Conservation (phyloP, 768 basidiomycete species). For the Mycena rosella region DNA sequence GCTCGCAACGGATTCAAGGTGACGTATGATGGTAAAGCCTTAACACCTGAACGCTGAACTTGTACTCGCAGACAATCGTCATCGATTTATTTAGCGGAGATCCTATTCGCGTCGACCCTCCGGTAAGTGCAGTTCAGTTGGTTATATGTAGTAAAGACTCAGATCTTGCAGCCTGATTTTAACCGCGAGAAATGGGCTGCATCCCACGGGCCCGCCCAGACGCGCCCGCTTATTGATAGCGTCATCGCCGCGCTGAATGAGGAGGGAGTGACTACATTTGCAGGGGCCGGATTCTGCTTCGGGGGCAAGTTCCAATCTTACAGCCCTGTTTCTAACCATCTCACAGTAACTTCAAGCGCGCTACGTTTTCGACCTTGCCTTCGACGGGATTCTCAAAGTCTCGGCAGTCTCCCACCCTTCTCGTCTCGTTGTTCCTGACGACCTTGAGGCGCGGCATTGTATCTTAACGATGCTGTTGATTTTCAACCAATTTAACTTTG, state of each 20-base stretch:
- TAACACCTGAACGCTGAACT: slow-evolving; percentile 24
- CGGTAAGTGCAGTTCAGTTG: not conserved
- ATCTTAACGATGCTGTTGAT: too few species aligned
- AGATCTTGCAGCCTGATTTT: slow-evolving; percentile 37
- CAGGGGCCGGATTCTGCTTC: slow-evolving; percentile 8
- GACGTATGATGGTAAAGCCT: slow-evolving; percentile 15
- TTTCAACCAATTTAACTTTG: not conserved
- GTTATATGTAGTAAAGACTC: not conserved
- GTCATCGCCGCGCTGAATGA: not conserved
- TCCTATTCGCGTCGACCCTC: slow-evolving; percentile 11
- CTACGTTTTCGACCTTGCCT: too few species aligned
- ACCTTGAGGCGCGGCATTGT: too few species aligned
- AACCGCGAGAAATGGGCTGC: slow-evolving; percentile 35
- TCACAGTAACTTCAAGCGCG: too few species aligned
- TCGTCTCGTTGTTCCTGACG: too few species aligned
- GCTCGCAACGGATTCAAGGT: slow-evolving; percentile 56
- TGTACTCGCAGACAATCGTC: slow-evolving; percentile 26
- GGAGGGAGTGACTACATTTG: slow-evolving; percentile 6
- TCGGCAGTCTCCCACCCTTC: too few species aligned
- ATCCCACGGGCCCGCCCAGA: not conserved
- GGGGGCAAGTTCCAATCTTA: not conserved
- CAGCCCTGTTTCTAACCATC: too few species aligned
- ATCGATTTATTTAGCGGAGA: slow-evolving; percentile 39
- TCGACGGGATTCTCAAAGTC: too few species aligned
- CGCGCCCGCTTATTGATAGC: slow-evolving; percentile 10